Conservation (phyloP, 2,329 filamentous ascomycete genomes). For the Diaporthe longicolla region DNA sequence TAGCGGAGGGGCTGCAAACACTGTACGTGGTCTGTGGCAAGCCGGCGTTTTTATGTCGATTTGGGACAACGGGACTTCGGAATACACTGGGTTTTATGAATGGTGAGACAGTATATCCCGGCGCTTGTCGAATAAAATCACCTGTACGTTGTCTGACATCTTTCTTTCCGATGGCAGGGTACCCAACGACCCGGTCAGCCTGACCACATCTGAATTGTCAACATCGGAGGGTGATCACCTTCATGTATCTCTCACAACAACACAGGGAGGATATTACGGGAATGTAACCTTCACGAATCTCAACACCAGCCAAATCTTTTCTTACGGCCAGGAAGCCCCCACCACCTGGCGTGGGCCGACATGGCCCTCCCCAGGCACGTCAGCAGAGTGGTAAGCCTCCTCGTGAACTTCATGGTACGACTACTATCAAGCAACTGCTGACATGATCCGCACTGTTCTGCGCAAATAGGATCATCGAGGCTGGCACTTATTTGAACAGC, state of each 20-base stretch:
- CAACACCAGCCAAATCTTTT: conserved; percentile 30
- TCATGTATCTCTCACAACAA: background rate
- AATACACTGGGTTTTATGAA: conserved; percentile 29
- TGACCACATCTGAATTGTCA: conserved; percentile 10
- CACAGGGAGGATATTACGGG: conserved; percentile 6
- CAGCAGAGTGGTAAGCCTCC: conserved; percentile 21
- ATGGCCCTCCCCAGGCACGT: conserved; percentile 27
- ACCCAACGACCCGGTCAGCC: conserved; percentile 15
- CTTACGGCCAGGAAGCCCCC: conserved; percentile 18
- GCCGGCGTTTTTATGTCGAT: conserved; percentile 27
- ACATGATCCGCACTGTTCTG: background rate
- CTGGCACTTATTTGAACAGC: conserved; percentile 29
- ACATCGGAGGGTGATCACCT: conserved; percentile 19
- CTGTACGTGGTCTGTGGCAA: conserved; percentile 26
- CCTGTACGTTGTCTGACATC: background rate
- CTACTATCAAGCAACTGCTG: background rate
- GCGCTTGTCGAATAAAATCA: background rate
- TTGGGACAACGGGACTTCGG: conserved; percentile 20
- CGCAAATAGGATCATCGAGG: background rate
- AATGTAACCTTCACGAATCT: conserved; percentile 16
- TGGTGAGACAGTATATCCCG: background rate
- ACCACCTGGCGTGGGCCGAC: conserved; percentile 25
- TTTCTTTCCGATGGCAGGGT: background rate
- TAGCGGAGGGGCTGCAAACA: background rate
- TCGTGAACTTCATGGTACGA: background rate